phyloP scores from a whole-genome alignment of 129 eudicot species.

The Sambucus nigra region DNA sequence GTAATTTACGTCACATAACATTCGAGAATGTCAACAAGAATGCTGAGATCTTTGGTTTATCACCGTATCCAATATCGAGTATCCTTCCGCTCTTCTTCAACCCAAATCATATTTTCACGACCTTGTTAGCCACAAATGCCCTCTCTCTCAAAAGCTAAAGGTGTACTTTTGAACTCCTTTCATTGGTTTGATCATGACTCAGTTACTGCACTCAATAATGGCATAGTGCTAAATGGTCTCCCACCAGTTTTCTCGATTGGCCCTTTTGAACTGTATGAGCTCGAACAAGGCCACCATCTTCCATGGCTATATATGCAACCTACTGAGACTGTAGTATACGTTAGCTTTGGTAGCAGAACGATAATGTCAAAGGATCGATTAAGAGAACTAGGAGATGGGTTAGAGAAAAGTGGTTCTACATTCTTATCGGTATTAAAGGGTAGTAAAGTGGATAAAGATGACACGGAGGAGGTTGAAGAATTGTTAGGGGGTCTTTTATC shows the following conservation, averaged over 20 bases:
- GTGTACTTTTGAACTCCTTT: constrained; percentile 33
- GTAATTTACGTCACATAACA: not conserved
- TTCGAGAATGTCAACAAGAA: not conserved
- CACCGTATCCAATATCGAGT: constrained; percentile 13
- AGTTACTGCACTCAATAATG: constrained; percentile 16
- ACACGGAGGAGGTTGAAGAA: constrained; percentile 18
- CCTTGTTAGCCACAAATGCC: constrained; percentile 11
- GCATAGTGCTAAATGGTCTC: constrained; percentile 5
- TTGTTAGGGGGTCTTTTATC: constrained; percentile 24
- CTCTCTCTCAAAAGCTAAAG: constrained; percentile 18
- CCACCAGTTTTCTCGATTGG: constrained; percentile 28
- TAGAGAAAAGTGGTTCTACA: constrained; percentile 23
- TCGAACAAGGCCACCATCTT: constrained; percentile 12
- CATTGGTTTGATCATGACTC: constrained; percentile 22
- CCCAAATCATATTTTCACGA: constrained; percentile 24
- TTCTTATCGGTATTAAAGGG: constrained; percentile 38
- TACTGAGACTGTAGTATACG: constrained; percentile 23
- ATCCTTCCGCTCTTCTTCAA: constrained; percentile 33
- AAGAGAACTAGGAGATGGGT: constrained; percentile 20
- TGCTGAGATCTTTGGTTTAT: constrained; percentile 16
- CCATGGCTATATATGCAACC: constrained; percentile 34
- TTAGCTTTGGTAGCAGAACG: constrained; percentile 31
- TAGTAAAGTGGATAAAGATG: constrained; percentile 30
- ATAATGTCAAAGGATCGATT: constrained; percentile 22
- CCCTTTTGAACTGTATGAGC: constrained; percentile 24